A percentile compares a stretch with the other conserved stretches of the same genome.
Conservation (phyloP, 225 moss, liverwort and hornwort genomes). For the Marchantia polymorpha region DNA sequence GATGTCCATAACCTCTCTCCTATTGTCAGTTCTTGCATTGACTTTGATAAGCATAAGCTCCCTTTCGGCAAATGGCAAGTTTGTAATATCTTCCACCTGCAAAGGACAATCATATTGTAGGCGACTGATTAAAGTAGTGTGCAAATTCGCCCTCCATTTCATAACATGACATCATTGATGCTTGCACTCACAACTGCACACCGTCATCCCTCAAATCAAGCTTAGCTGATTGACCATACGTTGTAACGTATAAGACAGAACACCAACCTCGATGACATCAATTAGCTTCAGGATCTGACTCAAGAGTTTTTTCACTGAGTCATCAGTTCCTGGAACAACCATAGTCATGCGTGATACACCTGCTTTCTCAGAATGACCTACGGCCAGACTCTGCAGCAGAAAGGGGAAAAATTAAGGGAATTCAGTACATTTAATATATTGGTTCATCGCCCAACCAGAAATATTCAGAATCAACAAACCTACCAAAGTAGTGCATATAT, state of each 20-base stretch:
- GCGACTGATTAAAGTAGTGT: too few species aligned
- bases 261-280: conserved; percentile 77
- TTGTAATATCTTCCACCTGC: conserved; percentile 88
- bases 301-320: conserved; percentile 78
- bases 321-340: conserved; percentile 92
- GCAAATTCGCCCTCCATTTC: too few species aligned
- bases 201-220: not conserved
- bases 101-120: not conserved
- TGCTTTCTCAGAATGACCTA: conserved; percentile 70
- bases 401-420: not conserved
- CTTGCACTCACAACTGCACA: not conserved
- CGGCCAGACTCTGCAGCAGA: conserved; percentile 75
- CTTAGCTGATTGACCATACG: too few species aligned
- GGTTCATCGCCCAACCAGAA: not conserved
- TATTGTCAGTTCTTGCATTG: conserved; percentile 51
- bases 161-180: too few species aligned
- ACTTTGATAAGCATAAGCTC: conserved; percentile 96
- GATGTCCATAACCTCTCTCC: conserved; percentile 84
- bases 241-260: not conserved
- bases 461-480: not conserved
- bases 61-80: conserved; percentile 73
- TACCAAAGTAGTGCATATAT: not conserved
- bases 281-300: conserved; percentile 80
- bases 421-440: not conserved
- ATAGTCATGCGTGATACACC: conserved; percentile 84